Conservation (phyloP, 352 stramenopile genomes). For the Phytophthora parvispora region DNA sequence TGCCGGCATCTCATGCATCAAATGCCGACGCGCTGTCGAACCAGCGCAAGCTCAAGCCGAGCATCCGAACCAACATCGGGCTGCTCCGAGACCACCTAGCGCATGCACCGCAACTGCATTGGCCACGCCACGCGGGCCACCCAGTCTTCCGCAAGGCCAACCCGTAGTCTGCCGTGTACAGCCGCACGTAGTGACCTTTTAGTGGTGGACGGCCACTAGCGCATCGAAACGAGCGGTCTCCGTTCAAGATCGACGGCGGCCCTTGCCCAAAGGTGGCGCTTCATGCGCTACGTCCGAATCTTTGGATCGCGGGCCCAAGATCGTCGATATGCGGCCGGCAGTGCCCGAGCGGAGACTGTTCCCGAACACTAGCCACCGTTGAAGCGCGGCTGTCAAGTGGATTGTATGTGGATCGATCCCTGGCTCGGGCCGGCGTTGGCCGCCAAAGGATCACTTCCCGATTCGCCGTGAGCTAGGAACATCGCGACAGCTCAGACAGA, state of each 20-base stretch:
- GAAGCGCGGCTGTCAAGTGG: neutral
- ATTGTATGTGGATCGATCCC: conserved; percentile 14
- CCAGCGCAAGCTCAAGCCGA: conserved; percentile 72
- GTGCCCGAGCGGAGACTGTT: conserved; percentile 19
- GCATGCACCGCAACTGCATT: conserved; percentile 61
- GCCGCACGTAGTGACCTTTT: neutral
- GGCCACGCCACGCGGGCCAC: conserved; percentile 57
- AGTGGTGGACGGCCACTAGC: neutral
- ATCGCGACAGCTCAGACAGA: conserved; percentile 5
- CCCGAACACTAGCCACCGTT: conserved; percentile 1
- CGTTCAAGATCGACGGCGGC: conserved; percentile 7
- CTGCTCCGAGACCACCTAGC: conserved; percentile 70
- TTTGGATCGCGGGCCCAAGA: conserved; percentile 23
- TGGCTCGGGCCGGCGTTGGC: neutral
- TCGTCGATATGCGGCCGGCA: conserved; percentile 18
- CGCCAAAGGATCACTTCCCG: conserved; percentile 32
- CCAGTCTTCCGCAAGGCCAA: conserved; percentile 23
- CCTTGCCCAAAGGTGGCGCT: conserved; percentile 14
- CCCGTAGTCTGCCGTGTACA: neutral
- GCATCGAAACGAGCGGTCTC: conserved; percentile 16
- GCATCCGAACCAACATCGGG: conserved; percentile 64
- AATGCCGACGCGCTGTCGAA: conserved; percentile 34
- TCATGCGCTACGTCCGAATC: conserved; percentile 11
- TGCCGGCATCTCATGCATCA: conserved; percentile 39
- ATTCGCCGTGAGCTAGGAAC: conserved; percentile 49